Evolutionary conservation across 768 basidiomycete genomes (phyloP), one percentile per base, ranked within the genome.

Genomic region (Exsudoporus frostii): DNA sequence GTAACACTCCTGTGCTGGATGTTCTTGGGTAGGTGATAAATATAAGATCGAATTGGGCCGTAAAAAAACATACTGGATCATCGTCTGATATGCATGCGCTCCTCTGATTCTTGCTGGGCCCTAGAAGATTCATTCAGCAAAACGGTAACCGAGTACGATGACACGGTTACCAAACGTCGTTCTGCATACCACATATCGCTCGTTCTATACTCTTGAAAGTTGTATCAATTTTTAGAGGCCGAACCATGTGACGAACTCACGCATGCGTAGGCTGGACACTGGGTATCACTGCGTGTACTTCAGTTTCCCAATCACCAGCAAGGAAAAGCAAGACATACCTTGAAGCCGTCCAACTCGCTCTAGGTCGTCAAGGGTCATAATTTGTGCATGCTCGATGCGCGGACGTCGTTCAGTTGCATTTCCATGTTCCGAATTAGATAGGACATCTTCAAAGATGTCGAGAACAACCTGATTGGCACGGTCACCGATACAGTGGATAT

Each of bases 141-240:
- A 15, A 29, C 1, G 7, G 14, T 3, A 8, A 11, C 2, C 8
- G 20, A 43, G 24, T 42, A 2, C 10, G 7, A 3, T 20, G 1
- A 63, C 74, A 9, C 22, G 13, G 9, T 33, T 60, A 88, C 90
- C 58, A 98, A 65, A 54, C 94, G 83, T 8, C 68, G 75, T 67
- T 97, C 92, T 1, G 93, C 94, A 62, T 95, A 98, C 73, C 82
- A 81, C 94, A 97, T 97, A 56, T 94, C 92, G 45, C 87, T 92
- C 34, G 85, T 90, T 53, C 86, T 90, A 59, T 15, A 50, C n/a
- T 44, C 19, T 9, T 7, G 33, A 45, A 29, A 5, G 15, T 43
- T 7, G 17, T 25, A 38, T 50, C 40, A 24, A n/a, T 17, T 11
- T 29, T 17, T 33, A 47, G 27, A 47, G 13, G 11, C 1, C 1